phyloP scores from a whole-genome alignment of 805 yeast genomes.

The Schwanniomyces occidentalis region DNA sequence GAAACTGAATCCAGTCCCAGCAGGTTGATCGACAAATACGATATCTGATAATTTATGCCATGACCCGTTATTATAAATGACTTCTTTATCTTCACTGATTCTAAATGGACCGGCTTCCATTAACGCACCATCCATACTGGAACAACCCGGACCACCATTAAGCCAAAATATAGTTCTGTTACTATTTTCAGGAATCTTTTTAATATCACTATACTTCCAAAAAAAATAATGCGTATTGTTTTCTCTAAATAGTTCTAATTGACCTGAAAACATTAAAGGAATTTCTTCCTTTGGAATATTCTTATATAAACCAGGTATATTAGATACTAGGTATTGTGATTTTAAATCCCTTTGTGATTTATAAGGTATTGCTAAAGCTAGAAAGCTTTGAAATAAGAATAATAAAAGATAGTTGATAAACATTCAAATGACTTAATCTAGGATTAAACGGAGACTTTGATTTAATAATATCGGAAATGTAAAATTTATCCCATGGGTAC shows the following conservation, averaged over 20 bases:
- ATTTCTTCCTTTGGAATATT: conserved; percentile 32
- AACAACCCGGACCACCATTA: conserved; percentile 98
- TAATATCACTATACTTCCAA: conserved; percentile 61
- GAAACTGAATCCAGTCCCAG: conserved; percentile 87
- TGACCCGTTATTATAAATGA: conserved; percentile 65
- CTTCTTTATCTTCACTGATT: conserved; percentile 42
- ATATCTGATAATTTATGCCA: conserved; percentile 83
- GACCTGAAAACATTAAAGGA: conserved; percentile 67
- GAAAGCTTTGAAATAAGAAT: conserved; percentile 5
- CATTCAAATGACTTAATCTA: no score
- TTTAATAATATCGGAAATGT: no score
- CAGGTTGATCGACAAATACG: conserved; percentile 90
- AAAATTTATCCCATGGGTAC: no score
- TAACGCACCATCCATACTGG: conserved; percentile 95
- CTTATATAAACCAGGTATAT: conserved; percentile 38
- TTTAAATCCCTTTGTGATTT: conserved; percentile 4
- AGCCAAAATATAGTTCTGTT: conserved; percentile 76
- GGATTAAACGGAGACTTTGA: no score
- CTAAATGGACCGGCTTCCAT: conserved; percentile 91
- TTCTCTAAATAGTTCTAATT: conserved; percentile 54
- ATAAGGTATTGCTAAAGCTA: conserved; percentile 7
- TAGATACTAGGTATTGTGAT: conserved; percentile 20
- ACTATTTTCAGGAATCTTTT: conserved; percentile 28
- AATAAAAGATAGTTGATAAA: conserved; percentile 2
- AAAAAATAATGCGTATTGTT: conserved; percentile 66